Conservation (phyloP, 2,329 filamentous ascomycete species). For the Epichloe brachyelytri region DNA sequence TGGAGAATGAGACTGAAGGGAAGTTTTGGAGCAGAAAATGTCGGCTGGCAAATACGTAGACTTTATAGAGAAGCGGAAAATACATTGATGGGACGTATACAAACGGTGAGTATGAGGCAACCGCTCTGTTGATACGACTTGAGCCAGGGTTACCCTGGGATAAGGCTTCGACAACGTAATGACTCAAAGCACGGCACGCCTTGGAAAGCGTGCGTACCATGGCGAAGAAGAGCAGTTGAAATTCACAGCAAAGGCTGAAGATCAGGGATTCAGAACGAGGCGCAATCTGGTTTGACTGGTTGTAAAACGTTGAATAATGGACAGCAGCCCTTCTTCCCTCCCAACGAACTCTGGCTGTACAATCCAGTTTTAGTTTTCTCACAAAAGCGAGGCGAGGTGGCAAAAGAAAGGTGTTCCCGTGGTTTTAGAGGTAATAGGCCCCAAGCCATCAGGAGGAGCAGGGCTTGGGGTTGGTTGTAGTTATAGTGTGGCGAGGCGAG, state of each 20-base stretch:
- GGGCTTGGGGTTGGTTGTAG: too few species aligned
- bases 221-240: neutral
- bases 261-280: neutral
- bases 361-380: too few species aligned
- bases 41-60: neutral
- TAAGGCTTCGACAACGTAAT: neutral
- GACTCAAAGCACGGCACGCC: slow-evolving; percentile 3
- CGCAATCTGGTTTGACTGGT: too few species aligned
- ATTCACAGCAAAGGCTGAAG: neutral
- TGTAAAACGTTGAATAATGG: too few species aligned
- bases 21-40: neutral
- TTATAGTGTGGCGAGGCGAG: too few species aligned
- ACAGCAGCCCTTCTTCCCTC: too few species aligned
- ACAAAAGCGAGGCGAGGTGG: too few species aligned
- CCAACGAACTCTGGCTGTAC: too few species aligned
- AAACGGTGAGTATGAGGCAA: neutral
- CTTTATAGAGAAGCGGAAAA: neutral
- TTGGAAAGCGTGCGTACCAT: neutral
- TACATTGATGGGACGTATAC: neutral
- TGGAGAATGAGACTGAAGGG: neutral
- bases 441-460: too few species aligned
- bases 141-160: neutral
- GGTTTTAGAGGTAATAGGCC: too few species aligned
- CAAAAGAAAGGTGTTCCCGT: too few species aligned
- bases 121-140: neutral